Evolutionary conservation across 768 basidiomycete species (phyloP), one percentile per base, ranked within the genome.

Genomic region (Rhodotorula graminis): DNA sequence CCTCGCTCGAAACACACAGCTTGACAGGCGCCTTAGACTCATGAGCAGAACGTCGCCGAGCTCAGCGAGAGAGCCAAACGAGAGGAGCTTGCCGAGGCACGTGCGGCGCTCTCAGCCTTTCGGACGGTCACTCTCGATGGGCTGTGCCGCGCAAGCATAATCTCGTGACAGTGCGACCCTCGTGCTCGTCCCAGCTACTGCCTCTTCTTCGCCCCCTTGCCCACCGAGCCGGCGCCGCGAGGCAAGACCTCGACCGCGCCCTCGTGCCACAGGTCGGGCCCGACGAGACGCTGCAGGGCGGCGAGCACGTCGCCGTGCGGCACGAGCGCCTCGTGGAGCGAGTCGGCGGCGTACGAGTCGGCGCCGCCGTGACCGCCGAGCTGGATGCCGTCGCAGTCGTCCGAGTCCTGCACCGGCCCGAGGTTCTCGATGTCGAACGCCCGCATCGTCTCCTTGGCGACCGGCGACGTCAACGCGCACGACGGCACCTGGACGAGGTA

Each of bases 241-340:
- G 71, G 71, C 2, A 72, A 37, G 16, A 72, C 46, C 50, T 72
- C 71, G 52, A 50, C 52, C 27, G 58, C 66, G 27, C 71, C 71
- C 42, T 72, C 71, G 57, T 72, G 62, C 58, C 58, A 72, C 29
- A 72, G 46, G 42, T 72, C 71, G 0, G 27, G n/a, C 0, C 71
- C 71, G 14, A 50, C 71, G 58, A 72, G 67, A 12, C 71, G 56
- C n/a, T 61, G 19, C 23, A 72, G 58, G 0, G 59, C 62, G 1
- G 52, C 57, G 29, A 58, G 62, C 2, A 72, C 71, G 42, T 72
- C 61, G 14, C 25, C 37, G 57, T 72, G 66, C 16, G 62, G 66
- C 4, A 72, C 66, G 52, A 72, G 61, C 11, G 37, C 46, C 55
- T 50, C 55, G 44, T 64, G 60, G 0, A 72, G 63, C 33, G 42